Conservation (phyloP, 208 protist genomes). For the Trypanosoma cruzi region DNA sequence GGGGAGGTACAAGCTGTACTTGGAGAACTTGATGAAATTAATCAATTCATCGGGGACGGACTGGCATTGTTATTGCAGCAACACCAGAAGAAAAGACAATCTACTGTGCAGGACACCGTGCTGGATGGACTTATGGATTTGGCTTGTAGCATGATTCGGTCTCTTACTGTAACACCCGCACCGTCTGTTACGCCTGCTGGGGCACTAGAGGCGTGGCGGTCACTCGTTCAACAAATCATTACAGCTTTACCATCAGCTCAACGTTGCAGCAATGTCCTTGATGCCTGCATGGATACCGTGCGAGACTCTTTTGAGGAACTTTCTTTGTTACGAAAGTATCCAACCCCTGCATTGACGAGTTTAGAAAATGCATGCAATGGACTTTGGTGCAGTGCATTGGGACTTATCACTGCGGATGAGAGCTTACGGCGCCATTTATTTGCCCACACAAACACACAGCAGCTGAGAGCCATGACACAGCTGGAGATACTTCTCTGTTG, state of each 20-base stretch:
- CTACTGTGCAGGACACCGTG: neutral
- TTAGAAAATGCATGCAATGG: constrained; percentile 4
- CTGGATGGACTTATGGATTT: constrained; percentile 15
- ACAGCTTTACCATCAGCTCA: constrained; percentile 13
- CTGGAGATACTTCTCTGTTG: constrained; percentile 22
- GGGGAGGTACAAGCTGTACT: neutral
- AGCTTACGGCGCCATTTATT: constrained; percentile 12
- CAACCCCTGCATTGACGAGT: neutral
- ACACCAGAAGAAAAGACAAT: constrained; percentile 2
- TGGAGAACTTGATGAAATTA: constrained; percentile 5
- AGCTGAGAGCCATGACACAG: neutral
- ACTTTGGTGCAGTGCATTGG: constrained; percentile 19
- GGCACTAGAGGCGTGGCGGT: constrained; percentile 16
- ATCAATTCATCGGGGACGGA: constrained; percentile 11
- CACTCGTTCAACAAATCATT: constrained; percentile 10
- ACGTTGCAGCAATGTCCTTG: constrained; percentile 8
- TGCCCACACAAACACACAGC: neutral
- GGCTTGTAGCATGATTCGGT: constrained; percentile 23
- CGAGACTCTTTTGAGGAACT: constrained; percentile 24
- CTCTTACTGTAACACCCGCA: constrained; percentile 18
- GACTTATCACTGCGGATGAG: constrained; percentile 8
- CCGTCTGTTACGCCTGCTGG: neutral
- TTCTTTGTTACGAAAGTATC: neutral
- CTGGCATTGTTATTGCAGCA: constrained; percentile 9
- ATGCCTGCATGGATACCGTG: constrained; percentile 26